phyloP scores from a whole-genome alignment of 169 alveolate genomes.

The Eimeria necatrix region DNA sequence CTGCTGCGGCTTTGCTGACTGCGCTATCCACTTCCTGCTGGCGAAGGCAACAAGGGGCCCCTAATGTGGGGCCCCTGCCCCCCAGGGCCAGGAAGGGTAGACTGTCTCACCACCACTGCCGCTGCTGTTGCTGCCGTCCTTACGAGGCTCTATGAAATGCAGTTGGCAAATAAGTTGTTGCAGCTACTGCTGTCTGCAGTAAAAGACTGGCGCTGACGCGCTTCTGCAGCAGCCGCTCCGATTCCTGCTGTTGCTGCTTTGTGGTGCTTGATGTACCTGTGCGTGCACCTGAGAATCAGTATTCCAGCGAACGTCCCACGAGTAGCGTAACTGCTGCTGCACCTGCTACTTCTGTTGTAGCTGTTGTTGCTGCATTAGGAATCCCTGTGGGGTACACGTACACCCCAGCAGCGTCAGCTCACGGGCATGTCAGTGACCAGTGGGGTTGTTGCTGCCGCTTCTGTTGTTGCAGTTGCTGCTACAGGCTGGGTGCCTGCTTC shows the following conservation, averaged over 20 bases:
- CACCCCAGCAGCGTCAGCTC: background rate
- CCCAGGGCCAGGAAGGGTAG: background rate
- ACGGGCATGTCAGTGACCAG: conserved; percentile 33
- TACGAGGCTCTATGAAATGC: background rate
- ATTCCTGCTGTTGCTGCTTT: conserved; percentile 2
- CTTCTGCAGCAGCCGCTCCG: conserved; percentile 30
- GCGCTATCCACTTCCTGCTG: background rate
- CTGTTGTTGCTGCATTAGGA: background rate
- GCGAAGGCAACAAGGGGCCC: background rate
- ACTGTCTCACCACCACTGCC: background rate
- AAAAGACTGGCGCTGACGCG: background rate
- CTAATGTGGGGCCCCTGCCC: conserved; percentile 32
- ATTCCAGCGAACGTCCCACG: background rate
- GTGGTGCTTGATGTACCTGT: background rate
- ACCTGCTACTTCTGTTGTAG: conserved; percentile 38
- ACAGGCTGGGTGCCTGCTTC: background rate
- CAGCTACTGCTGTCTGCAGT: background rate
- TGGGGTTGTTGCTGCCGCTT: conserved; percentile 49
- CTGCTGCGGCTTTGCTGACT: no score
- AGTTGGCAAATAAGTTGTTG: background rate
- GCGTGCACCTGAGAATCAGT: background rate
- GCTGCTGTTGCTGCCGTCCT: background rate
- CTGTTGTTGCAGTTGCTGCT: conserved; percentile 47
- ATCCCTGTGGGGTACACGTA: background rate
- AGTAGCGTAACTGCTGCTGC: conserved; percentile 4